A percentile compares a stretch with the other conserved stretches of the same genome.
phyloP scores from a whole-genome alignment of 1,284 basidiomycete genomes.

The Cryptococcus sp. region DNA sequence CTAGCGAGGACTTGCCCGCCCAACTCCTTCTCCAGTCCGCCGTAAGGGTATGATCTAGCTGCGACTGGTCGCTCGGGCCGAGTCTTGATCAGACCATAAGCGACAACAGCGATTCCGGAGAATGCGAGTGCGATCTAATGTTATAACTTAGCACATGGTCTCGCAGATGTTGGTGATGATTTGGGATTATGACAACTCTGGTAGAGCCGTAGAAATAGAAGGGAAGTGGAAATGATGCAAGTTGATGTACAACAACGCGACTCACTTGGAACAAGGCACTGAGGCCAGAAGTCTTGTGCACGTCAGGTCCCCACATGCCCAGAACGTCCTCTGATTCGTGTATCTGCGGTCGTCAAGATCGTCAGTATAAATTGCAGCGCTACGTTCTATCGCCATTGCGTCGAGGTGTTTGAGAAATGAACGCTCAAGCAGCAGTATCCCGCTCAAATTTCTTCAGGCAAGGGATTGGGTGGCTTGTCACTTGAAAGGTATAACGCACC shows the following conservation, averaged over 20 bases:
- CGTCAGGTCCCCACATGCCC: slow-evolving; percentile 87
- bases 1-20: slow-evolving; percentile 38
- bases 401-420: too few relatives aligned
- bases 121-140: slow-evolving; percentile 37
- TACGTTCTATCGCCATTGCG: too few relatives aligned
- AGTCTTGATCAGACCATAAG: slow-evolving; percentile 35
- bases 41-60: slow-evolving; percentile 47
- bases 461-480: too few relatives aligned
- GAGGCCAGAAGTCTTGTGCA: slow-evolving; percentile 47
- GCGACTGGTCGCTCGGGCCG: slow-evolving; percentile 36
- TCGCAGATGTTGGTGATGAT: background rate
- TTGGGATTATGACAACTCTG: too few relatives aligned
- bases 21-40: slow-evolving; percentile 48
- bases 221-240: background rate
- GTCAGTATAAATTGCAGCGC: background rate
- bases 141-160: background rate
- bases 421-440: too few relatives aligned
- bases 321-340: slow-evolving; percentile 80
- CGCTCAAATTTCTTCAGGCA: too few relatives aligned
- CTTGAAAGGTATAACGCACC: slow-evolving; percentile 57
- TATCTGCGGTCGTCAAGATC: slow-evolving; percentile 57
- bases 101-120: slow-evolving; percentile 37
- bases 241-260: background rate
- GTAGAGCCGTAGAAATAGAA: background rate
- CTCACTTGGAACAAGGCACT: slow-evolving; percentile 39